Conservation (phyloP, 805 yeast genomes). For the Candida maltosa region DNA sequence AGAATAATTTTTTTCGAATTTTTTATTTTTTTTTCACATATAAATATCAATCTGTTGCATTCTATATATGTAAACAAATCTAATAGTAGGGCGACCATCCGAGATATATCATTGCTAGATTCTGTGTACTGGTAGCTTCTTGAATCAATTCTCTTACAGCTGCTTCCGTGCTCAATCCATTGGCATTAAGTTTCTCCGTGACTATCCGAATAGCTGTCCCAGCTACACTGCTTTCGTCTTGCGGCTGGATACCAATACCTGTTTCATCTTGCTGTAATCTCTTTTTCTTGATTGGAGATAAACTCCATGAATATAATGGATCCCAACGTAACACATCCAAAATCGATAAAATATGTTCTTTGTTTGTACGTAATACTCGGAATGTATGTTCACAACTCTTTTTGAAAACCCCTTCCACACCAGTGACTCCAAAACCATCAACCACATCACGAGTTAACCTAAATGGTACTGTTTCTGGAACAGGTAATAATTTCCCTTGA, state of each 20-base stretch:
- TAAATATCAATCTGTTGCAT: no score
- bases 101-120: slow-evolving; percentile 69
- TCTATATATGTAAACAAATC: no score
- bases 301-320: slow-evolving; percentile 88
- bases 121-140: slow-evolving; percentile 66
- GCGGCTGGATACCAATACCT: slow-evolving; percentile 14
- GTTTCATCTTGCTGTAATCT: slow-evolving; percentile 46
- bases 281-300: slow-evolving; percentile 68
- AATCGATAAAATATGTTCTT: slow-evolving; percentile 71
- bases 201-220: slow-evolving; percentile 74
- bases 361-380: slow-evolving; percentile 59
- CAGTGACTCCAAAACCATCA: slow-evolving; percentile 89
- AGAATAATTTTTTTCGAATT: no score
- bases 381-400: slow-evolving; percentile 73
- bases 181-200: slow-evolving; percentile 60
- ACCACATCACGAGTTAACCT: slow-evolving; percentile 83
- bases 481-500: slow-evolving; percentile 77
- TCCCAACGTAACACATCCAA: slow-evolving; percentile 86
- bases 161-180: slow-evolving; percentile 77
- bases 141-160: slow-evolving; percentile 75
- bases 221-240: slow-evolving; percentile 65
- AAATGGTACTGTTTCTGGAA: slow-evolving; percentile 94
- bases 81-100: slow-evolving; percentile 84
- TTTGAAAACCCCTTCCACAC: slow-evolving; percentile 73
- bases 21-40: no score